These are phyloP conservation scores for Funneliformis mosseae DNA, from an alignment of 192 early-diverging fungal genomes.

Conservation along the genomic window DNA sequence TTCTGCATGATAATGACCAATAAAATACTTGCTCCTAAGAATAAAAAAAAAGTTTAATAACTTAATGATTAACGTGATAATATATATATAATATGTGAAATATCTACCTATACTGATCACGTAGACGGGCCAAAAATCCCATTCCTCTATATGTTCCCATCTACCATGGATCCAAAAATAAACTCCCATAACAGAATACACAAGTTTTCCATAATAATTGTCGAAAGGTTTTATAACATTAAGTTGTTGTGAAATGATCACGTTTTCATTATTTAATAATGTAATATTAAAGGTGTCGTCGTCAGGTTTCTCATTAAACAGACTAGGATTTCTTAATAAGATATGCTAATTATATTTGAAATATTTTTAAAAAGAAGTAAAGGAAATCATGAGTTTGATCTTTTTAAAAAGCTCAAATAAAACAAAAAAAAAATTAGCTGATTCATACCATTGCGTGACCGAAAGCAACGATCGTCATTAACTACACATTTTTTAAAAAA, in stretches of 20 bases:
- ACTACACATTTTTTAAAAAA: no score
- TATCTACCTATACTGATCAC: not conserved
- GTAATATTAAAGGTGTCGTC: not conserved
- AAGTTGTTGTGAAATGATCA: not conserved
- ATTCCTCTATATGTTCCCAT: constrained; percentile 6
- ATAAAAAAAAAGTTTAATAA: not conserved
- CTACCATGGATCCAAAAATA: constrained; percentile 14
- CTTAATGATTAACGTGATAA: not conserved
- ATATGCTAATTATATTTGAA: not conserved
- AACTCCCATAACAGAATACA: not conserved
- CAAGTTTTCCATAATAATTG: not conserved
- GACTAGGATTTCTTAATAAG: not conserved
- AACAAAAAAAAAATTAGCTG: not conserved
- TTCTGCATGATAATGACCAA: not conserved
- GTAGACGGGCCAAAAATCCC: constrained; percentile 15
- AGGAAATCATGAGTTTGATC: not conserved
- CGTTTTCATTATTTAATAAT: no score
- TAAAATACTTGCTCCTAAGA: not conserved
- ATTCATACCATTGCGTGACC: not conserved
- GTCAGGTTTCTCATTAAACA: not conserved
- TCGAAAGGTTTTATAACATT: not conserved
- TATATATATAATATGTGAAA: not conserved
- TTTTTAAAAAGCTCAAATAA: not conserved
- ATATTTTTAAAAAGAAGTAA: not conserved
- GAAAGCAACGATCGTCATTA: not conserved